Evolutionary conservation across 148 eudicot genomes (phyloP), one percentile per base, ranked within the genome.

Genomic region (Camellia sinensis): DNA sequence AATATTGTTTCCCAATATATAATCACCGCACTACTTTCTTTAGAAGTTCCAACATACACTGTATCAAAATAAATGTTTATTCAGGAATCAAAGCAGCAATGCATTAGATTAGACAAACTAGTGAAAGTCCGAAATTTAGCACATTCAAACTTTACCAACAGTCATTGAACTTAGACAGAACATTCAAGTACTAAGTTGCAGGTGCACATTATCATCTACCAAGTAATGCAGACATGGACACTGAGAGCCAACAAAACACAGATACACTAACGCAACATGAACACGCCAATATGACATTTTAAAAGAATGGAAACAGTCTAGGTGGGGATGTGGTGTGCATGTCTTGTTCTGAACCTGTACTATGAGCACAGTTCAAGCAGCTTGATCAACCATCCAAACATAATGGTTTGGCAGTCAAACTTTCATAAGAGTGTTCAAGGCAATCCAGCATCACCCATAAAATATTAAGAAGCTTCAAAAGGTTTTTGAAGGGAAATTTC

Each of bases 41-140:
- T 85, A 57, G 76, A 86, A 64, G 87, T 84, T 81, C 67, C 89
- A 78, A 81, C 84, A 84, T 88, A 87, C 82, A 96, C 99, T 96
- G 84, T 85, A 85, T 46, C 70, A 88, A 56, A 46, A 79, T 29
- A 29, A 29, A 29, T 29, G 37, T 29, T 29, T 29, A 29, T 29
- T 29, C 37, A 29, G 37, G 37, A 40, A 50, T 50, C 9, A 21
- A n/a, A 69, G n/a, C 22, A 52, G 54, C 53, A 71, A 50, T 71
- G 40, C 75, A 71, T 19, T 37, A 50, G 59, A 50, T 71, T 48
- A 54, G 53, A 44, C 22, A 69, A 69, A 69, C 12, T 2, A 69
- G 45, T 59, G 68, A 5, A 43, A 40, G 43, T 19, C 29, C 54
- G 44, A 43, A 40, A 61, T 60, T 5, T 40, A n/a, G 54, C 13